Conservation (phyloP, 176 grass and related monocot species). For the Triticum turgidum region DNA sequence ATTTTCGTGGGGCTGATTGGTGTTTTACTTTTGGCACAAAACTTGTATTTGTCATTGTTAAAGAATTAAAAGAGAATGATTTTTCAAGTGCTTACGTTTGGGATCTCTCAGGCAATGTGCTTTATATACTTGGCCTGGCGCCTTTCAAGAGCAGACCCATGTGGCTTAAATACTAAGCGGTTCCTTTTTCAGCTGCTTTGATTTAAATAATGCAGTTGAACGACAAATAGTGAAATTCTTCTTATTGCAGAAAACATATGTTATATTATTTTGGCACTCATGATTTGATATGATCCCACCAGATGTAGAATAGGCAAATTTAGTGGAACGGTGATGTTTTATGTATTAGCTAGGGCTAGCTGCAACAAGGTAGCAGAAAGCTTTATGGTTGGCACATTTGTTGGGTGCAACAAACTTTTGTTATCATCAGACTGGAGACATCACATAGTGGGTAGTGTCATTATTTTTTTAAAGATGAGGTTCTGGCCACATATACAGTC, state of each 20-base stretch:
- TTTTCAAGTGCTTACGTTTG: constrained; percentile 25
- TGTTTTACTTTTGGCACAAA: not conserved
- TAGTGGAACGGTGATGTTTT: constrained; percentile 10
- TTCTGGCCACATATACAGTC: constrained; percentile 23
- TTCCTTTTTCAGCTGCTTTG: constrained; percentile 17
- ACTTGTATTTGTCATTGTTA: not conserved
- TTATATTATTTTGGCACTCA: constrained; percentile 14
- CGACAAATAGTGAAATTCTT: not conserved
- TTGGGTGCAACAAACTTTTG: not conserved
- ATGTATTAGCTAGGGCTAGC: constrained; percentile 14
- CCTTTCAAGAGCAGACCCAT: constrained; percentile 16
- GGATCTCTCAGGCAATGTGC: constrained; percentile 31
- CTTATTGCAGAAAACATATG: not conserved
- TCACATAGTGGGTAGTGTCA: constrained; percentile 26
- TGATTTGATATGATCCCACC: constrained; percentile 37
- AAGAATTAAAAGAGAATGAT: constrained; percentile 21
- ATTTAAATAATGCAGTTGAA: constrained; percentile 1
- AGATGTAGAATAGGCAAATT: constrained; percentile 8
- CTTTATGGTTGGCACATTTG: constrained; percentile 13
- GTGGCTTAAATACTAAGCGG: constrained; percentile 32
- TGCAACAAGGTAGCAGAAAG: not conserved
- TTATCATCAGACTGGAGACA: constrained; percentile 28
- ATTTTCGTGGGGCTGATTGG: not conserved
- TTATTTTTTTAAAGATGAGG: not conserved
- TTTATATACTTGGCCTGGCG: constrained; percentile 25